A percentile compares a stretch with the other conserved stretches of the same genome.
Evolutionary conservation across 208 protist species (phyloP).

Genomic region (Naegleria lovaniensis): DNA sequence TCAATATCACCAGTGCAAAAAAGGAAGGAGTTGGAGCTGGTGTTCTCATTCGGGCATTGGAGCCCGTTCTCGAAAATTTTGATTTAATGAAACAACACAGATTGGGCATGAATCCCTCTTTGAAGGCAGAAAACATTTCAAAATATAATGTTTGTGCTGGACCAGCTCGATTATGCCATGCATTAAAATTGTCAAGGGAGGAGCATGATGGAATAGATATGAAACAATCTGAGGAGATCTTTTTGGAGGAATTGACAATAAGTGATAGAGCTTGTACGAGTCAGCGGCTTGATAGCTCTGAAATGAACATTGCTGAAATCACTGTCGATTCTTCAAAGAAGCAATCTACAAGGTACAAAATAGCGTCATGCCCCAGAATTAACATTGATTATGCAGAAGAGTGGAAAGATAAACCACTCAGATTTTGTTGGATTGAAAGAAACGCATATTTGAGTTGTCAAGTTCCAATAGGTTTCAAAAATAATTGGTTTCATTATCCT

Average conservation of each 20-base stretch:
- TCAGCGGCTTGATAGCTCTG: no score
- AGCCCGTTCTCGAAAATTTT: not conserved
- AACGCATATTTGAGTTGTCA: not conserved
- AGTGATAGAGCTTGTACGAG: no score
- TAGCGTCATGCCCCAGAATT: not conserved
- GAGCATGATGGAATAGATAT: not conserved
- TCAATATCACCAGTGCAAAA: not conserved
- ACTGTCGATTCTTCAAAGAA: no score
- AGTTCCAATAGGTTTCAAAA: not conserved
- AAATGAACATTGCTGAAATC: no score
- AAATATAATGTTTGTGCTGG: not conserved
- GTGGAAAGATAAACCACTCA: not conserved
- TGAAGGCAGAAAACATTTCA: not conserved
- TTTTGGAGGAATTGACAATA: not conserved
- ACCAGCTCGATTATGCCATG: not conserved
- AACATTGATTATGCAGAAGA: not conserved
- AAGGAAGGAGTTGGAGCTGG: not conserved
- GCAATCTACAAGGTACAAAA: not conserved
- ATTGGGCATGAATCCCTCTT: not conserved
- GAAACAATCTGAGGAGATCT: not conserved
- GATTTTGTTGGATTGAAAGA: not conserved
- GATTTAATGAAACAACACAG: not conserved
- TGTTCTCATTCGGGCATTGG: not conserved
- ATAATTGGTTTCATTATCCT: no score
- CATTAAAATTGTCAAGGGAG: not conserved